These are phyloP conservation scores for Anthostomella pinea DNA, from an alignment of 2,329 filamentous ascomycete genomes.

Conservation along the genomic window DNA sequence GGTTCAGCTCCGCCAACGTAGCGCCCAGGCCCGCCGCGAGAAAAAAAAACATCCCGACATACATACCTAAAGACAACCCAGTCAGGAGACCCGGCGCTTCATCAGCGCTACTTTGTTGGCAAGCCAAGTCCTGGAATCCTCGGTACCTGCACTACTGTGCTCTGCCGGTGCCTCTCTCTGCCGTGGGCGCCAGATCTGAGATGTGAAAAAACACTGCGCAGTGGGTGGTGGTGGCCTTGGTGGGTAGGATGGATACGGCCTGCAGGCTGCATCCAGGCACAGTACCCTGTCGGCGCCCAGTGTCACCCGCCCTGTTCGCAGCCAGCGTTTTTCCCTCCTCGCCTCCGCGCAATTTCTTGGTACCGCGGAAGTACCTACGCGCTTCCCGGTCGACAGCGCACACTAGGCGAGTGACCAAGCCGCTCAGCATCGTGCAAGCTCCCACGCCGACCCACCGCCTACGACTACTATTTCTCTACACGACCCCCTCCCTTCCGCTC, in stretches of 20 bases:
- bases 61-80: too few relatives aligned
- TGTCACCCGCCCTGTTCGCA: constrained; percentile 28
- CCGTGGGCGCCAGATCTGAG: constrained; percentile 10
- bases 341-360: constrained; percentile 29
- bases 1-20: constrained; percentile 14
- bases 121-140: too few relatives aligned
- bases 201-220: constrained; percentile 14
- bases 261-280: too few relatives aligned
- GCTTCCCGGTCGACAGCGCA: constrained; percentile 26
- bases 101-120: not conserved
- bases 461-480: constrained; percentile 33
- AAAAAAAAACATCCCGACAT: constrained; percentile 10
- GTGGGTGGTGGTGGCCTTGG: constrained; percentile 7
- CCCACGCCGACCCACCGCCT: constrained; percentile 20
- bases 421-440: constrained; percentile 24
- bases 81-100: too few relatives aligned
- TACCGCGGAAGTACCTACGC: constrained; percentile 32
- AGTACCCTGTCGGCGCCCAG: constrained; percentile 24
- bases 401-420: constrained; percentile 14
- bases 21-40: constrained; percentile 18
- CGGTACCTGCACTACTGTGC: too few relatives aligned
- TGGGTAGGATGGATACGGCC: too few relatives aligned
- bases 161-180: not conserved
- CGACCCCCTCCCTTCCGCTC: constrained; percentile 33
- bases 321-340: constrained; percentile 21